Conservation (phyloP, 192 early-diverging fungal species). For the Coemansia sp. region DNA sequence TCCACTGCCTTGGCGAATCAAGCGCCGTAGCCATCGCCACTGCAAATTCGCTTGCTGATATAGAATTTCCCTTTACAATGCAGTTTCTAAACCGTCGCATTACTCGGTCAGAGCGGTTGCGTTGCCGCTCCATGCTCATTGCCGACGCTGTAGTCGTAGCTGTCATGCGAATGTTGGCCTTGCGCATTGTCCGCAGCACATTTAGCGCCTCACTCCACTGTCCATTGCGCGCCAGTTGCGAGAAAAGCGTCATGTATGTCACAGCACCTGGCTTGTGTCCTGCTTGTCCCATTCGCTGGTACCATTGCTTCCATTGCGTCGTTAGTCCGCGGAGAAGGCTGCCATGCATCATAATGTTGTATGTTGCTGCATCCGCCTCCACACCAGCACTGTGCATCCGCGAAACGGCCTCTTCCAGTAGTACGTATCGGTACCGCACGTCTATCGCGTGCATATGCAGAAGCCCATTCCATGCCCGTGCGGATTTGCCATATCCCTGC, state of each 20-base stretch:
- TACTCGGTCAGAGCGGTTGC: slow-evolving; percentile 5
- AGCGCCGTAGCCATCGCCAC: slow-evolving; percentile 17
- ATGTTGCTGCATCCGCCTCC: slow-evolving; percentile 20
- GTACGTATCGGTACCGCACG: slow-evolving; percentile 30
- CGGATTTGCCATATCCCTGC: slow-evolving; percentile 14
- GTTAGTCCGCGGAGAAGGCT: slow-evolving; percentile 30
- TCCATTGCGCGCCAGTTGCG: slow-evolving; percentile 23
- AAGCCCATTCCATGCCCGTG: slow-evolving; percentile 42
- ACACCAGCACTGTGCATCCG: slow-evolving; percentile 28
- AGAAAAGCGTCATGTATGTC: slow-evolving; percentile 24
- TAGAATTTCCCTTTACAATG: slow-evolving; percentile 3
- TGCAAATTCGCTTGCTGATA: slow-evolving; percentile 21
- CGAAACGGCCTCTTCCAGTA: slow-evolving; percentile 25
- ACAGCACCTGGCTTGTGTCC: slow-evolving; percentile 11
- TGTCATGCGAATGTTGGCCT: slow-evolving; percentile 1
- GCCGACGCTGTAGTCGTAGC: slow-evolving; percentile 10
- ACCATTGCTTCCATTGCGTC: slow-evolving; percentile 29
- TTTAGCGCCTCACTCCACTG: slow-evolving; percentile 35
- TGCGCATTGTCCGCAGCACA: slow-evolving; percentile 20
- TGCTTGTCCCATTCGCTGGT: slow-evolving; percentile 20
- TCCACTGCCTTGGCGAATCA: slow-evolving; percentile 19
- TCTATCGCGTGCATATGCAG: slow-evolving; percentile 40
- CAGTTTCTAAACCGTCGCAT: slow-evolving; percentile 26
- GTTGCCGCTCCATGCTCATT: slow-evolving; percentile 21
- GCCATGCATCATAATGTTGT: slow-evolving; percentile 42